Evolutionary conservation across 2,329 filamentous ascomycete genomes (phyloP), one percentile per base, ranked within the genome.

Genomic region (Alternaria ethzedia): DNA sequence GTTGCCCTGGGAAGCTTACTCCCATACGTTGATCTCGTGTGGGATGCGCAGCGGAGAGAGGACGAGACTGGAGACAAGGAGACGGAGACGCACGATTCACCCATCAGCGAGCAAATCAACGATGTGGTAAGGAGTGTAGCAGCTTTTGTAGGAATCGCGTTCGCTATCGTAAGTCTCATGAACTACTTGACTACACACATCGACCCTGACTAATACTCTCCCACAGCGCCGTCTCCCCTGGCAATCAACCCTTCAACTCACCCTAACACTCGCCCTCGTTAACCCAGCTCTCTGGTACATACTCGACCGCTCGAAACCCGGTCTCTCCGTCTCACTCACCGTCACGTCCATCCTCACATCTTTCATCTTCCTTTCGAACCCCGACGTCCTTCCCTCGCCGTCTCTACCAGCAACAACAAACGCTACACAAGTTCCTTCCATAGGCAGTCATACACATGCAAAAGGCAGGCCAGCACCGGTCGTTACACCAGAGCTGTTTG

Each of bases 281-380:
- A 98, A 98, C 77, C 95, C 96, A 1, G 91, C 96, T 10, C 84
- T 99, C 17, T 99, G 96, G 96, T 99, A 97, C 81, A 85, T 98
- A 23, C 91, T 99, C 75, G 96, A 99, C 81, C 92, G 95, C 54
- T 96, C 93, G 50, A 90, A 89, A 70, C 87, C 94, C 0, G 96
- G 96, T 5, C 91, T 98, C 70, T 82, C 96, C 32, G 86, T 97
- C 59, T 94, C 93, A 0, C 85, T 90, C 13, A 82, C 88, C 2
- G 90, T 97, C 11, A 91, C 93, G 2, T 77, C 95, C 25, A 82
- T 87, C 1, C 93, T 95, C 8, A 94, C 94, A 10, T 86, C 87
- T 13, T 79, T 93, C 15, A 83, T 97, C 17, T 86, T 97, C 61
- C 86, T 89, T 13, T 85, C 95, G 32, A 91, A 93, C 72, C 92